Evolutionary conservation across 495 filamentous ascomycete genomes (phyloP).

Genomic region (Monascus purpureus): DNA sequence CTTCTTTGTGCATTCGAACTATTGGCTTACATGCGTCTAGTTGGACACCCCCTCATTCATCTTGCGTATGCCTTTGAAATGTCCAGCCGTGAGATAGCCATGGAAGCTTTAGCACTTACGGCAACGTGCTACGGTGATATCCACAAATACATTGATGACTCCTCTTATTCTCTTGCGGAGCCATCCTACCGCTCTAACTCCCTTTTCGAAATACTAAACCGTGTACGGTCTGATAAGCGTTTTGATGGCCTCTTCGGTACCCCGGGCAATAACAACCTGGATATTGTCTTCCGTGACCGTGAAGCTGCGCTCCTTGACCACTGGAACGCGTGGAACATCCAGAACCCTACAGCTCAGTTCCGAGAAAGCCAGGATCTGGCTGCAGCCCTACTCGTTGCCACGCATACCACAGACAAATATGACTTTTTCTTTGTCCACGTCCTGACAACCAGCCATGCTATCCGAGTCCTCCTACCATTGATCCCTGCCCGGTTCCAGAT

Average conservation of each 20-base stretch:
- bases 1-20: conserved; percentile 1
- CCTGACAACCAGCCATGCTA: conserved; percentile 73
- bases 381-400: conserved; percentile 53
- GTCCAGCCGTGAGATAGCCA: conserved; percentile 60
- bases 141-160: conserved; percentile 68
- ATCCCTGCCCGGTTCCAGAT: conserved; percentile 62
- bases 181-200: conserved; percentile 38
- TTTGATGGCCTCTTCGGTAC: conserved; percentile 43
- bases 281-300: conserved; percentile 48
- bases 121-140: conserved; percentile 58
- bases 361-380: conserved; percentile 65
- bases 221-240: conserved; percentile 33
- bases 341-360: conserved; percentile 54
- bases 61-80: conserved; percentile 81
- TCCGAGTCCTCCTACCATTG: conserved; percentile 68
- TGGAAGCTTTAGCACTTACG: conserved; percentile 64
- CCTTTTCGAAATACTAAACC: conserved; percentile 50
- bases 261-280: conserved; percentile 49
- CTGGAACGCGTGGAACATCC: conserved; percentile 74
- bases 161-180: conserved; percentile 43
- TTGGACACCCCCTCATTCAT: conserved; percentile 81
- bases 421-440: conserved; percentile 80
- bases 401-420: conserved; percentile 38
- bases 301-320: conserved; percentile 63
- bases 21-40: conserved; percentile 22